Evolutionary conservation across 768 basidiomycete species (phyloP), one percentile per base, ranked within the genome.

Genomic region (Lepiota subincarnata): DNA sequence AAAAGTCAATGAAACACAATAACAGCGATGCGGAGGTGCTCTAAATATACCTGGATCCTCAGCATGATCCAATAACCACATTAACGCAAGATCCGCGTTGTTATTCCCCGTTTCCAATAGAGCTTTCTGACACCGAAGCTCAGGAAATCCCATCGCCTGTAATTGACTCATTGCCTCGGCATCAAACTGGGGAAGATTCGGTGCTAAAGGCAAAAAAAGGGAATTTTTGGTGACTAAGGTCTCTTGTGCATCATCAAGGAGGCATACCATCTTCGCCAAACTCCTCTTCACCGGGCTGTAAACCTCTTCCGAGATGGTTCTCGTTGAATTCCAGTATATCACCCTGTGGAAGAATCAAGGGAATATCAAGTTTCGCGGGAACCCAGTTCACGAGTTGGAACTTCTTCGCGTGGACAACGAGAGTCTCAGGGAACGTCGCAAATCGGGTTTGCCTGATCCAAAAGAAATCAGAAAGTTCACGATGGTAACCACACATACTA

Each of bases 331-430:
- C 68, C 18, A 98, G 73, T 1, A 69, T 61, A 39, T 84, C 78
- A 3, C 75, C 73, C 1, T 70, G 60, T 0, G 91, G 87, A 0
- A 98, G 69, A 36, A 83, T 68, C 12, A 98, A 69, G 0, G 96
- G 94, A 31, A 98, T 90, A 57, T 97, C 96, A 94, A 98, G 77
- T 70, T 99, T 99, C 2, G 87, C 79, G 0, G 97, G 97, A 1
- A 99, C 92, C 97, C 97, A 98, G 60, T 93, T 92, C 38, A 93
- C 87, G 3, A 96, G 79, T 68, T 94, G 90, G 73, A 97, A 98
- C 62, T 96, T 96, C 64, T 89, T 91, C 39, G 92, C 86, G 58
- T 97, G 95, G 1, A 99, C 68, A 6, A 96, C 84, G 0, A 98
- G 77, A 1, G 92, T 82, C 10, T 93, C 80, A 0, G 97, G 97